Conservation (phyloP, 768 basidiomycete species). For the Termitomyces heimii region DNA sequence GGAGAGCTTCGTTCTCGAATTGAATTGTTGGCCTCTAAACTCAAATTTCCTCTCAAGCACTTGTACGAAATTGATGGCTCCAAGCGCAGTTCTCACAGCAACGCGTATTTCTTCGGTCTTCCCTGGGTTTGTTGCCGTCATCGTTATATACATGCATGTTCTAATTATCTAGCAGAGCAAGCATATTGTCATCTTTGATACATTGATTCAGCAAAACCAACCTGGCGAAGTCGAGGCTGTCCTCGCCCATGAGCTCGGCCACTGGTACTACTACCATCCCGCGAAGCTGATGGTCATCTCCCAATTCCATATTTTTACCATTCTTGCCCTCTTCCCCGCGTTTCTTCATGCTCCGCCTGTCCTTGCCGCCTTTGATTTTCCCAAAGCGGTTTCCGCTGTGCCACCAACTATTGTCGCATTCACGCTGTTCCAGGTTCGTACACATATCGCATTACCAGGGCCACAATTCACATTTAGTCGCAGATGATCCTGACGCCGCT, state of each 20-base stretch:
- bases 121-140: constrained; percentile 63
- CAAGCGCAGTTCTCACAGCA: constrained; percentile 91
- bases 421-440: constrained; percentile 70
- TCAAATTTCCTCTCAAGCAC: constrained; percentile 92
- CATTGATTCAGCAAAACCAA: constrained; percentile 86
- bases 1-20: constrained; percentile 77
- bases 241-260: constrained; percentile 95
- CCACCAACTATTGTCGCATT: constrained; percentile 85
- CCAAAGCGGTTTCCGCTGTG: constrained; percentile 50
- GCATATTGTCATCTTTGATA: constrained; percentile 96
- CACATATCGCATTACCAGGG: background rate
- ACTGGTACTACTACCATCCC: constrained; percentile 92
- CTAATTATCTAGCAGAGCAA: constrained; percentile 51
- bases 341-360: constrained; percentile 80
- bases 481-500: constrained; percentile 79
- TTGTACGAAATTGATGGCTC: constrained; percentile 97
- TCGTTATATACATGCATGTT: background rate
- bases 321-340: constrained; percentile 84
- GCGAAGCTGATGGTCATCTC: constrained; percentile 83
- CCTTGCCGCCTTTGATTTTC: constrained; percentile 77
- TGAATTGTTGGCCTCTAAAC: constrained; percentile 68
- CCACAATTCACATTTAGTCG: background rate
- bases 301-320: constrained; percentile 83
- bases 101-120: constrained; percentile 98
- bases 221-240: constrained; percentile 96